Conservation (phyloP, 2,329 filamentous ascomycete genomes). For the Ophiostoma angusticollis region DNA sequence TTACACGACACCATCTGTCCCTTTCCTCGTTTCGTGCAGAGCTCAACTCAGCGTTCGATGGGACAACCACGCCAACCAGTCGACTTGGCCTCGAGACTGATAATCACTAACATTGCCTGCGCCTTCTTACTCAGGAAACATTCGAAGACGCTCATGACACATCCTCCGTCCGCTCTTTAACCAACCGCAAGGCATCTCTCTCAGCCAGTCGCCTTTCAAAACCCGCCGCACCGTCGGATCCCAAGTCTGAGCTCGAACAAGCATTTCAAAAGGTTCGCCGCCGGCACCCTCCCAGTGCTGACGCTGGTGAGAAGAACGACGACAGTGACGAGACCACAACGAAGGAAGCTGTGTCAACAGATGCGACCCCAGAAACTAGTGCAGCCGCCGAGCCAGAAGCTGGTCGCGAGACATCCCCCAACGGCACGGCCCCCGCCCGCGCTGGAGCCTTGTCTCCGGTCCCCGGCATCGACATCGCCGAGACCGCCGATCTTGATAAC, state of each 20-base stretch:
- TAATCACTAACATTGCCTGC: constrained; percentile 6
- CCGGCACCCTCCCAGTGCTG: background rate
- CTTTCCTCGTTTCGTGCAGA: too few species aligned
- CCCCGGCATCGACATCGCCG: constrained; percentile 31
- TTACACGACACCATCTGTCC: background rate
- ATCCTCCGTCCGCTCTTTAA: constrained; percentile 51
- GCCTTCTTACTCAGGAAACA: constrained; percentile 42
- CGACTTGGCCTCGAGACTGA: too few species aligned
- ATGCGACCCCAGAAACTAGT: background rate
- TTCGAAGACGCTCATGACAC: constrained; percentile 75
- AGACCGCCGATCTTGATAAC: constrained; percentile 36
- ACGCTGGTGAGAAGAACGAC: constrained; percentile 5
- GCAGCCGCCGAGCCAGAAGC: background rate
- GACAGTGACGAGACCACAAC: constrained; percentile 17
- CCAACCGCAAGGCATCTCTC: constrained; percentile 30
- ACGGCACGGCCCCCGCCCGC: constrained; percentile 6
- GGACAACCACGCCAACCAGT: background rate
- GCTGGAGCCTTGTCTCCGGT: constrained; percentile 25
- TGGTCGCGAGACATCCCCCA: background rate
- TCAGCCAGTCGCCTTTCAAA: constrained; percentile 16
- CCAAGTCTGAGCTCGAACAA: constrained; percentile 19
- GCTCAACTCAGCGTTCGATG: background rate
- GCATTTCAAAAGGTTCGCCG: constrained; percentile 13
- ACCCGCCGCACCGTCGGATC: constrained; percentile 14
- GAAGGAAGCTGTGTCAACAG: constrained; percentile 20